Percentiles rank a stretch among this genome's conserved stretches.
Conservation (phyloP, 2,329 filamentous ascomycete species). For the Elsinoe necatrix region DNA sequence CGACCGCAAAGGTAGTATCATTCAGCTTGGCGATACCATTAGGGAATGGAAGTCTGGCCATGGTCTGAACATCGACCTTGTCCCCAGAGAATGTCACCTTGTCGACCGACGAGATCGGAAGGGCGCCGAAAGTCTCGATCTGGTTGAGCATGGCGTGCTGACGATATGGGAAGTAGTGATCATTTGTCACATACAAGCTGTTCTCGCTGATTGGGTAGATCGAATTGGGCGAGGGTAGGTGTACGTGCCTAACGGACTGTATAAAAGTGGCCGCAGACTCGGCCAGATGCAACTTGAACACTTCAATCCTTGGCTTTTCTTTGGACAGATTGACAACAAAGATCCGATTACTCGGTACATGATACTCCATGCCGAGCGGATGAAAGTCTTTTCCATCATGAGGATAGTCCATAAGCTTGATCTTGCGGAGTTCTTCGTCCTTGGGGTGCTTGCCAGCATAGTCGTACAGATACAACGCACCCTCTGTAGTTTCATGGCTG, state of each 20-base stretch:
- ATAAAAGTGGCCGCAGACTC: slow-evolving; percentile 25
- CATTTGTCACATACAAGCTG: slow-evolving; percentile 35
- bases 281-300: slow-evolving; percentile 29
- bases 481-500: slow-evolving; percentile 19
- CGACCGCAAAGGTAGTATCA: slow-evolving; percentile 31
- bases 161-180: slow-evolving; percentile 32
- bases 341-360: slow-evolving; percentile 29
- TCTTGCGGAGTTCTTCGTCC: slow-evolving; percentile 22
- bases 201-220: slow-evolving; percentile 29
- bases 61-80: slow-evolving; percentile 16
- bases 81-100: slow-evolving; percentile 23
- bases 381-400: slow-evolving; percentile 30
- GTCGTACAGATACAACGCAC: slow-evolving; percentile 34
- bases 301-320: slow-evolving; percentile 28
- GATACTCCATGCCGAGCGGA: slow-evolving; percentile 35
- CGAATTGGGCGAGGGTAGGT: slow-evolving; percentile 33
- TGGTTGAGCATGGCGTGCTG: slow-evolving; percentile 25
- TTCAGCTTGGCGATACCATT: slow-evolving; percentile 36
- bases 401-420: slow-evolving; percentile 25
- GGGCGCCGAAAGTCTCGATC: slow-evolving; percentile 33
- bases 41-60: slow-evolving; percentile 33
- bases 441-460: slow-evolving; percentile 26
- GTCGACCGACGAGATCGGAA: slow-evolving; percentile 32
- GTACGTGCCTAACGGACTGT: slow-evolving; percentile 27
- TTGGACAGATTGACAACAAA: slow-evolving; percentile 36